Base-by-base conservation (phyloP, 352 stramenopile genomes). In the Thraustochytrium sp. region DNA sequence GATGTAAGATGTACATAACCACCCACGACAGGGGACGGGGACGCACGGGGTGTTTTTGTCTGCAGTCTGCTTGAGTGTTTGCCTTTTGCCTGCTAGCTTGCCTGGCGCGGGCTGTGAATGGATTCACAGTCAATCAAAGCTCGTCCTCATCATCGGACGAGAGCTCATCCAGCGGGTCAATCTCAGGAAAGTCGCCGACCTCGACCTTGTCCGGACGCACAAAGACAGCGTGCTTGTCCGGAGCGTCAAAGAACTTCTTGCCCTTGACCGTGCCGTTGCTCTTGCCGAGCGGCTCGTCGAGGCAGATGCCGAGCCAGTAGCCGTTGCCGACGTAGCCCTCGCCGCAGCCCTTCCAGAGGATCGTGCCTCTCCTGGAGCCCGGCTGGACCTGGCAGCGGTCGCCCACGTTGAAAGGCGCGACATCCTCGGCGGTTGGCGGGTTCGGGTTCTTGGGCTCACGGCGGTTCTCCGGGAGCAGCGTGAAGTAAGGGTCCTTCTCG, bases 321-420 rank as follows among this genome's bases (percentile, higher is more conserved):
- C 94, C 94, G 21, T 82, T 74, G 44, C 76, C 82, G n/a, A 53
- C 31, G 59, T 34, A 26, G 8, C 48, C 36, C 21, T 95, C 87
- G 55, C 98, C 92, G 84, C 93, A 85, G 11, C 97, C 97, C 13
- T 98, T 62, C 86, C 92, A 99, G 38, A 89, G 88, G 46, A 99
- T 92, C 34, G 86, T 86, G 31, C 97, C 97, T 34, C 96, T 90
- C 49, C 97, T 90, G n/a, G 89, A 91, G 36, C 97, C 97, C 0
- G 97, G 97, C 83, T 94, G 88, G 44, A 99, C 94, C 89, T 99
- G 93, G 86, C 97, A 99, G n/a, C 97, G 91, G 31, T 94, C 87
- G n/a, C 94, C 94, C 18, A 98, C 87, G 55, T 89, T 90, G 21
- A 89, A 59, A 11, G 23, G 5, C 38, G 84, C 62, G 31, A 75